Percentiles rank a stretch among this genome's conserved stretches.
These are phyloP conservation scores for Sclerotinia nivalis DNA, from an alignment of 2,329 filamentous ascomycete species.

Conservation along the genomic window DNA sequence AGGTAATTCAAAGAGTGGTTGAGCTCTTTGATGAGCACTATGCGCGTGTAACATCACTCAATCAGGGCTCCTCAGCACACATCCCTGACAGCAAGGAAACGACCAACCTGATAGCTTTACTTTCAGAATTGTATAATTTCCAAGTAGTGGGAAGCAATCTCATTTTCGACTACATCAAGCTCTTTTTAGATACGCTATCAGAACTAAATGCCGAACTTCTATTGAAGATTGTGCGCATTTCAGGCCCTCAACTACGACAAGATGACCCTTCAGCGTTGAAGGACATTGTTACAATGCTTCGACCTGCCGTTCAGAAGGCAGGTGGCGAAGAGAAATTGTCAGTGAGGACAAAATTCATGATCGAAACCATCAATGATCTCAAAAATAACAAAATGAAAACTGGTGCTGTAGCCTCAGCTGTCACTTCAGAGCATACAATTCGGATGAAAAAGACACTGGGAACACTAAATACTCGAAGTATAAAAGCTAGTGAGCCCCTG, in stretches of 20 bases:
- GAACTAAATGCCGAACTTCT: constrained; percentile 89
- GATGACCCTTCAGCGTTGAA: constrained; percentile 88
- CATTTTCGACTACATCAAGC: constrained; percentile 86
- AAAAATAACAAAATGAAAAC: constrained; percentile 92
- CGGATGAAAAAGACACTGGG: constrained; percentile 89
- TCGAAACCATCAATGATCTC: constrained; percentile 90
- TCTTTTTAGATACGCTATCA: constrained; percentile 72
- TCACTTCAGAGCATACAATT: constrained; percentile 78
- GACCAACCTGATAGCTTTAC: constrained; percentile 76
- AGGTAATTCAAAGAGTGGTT: constrained; percentile 77
- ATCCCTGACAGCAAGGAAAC: constrained; percentile 56
- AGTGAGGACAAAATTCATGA: constrained; percentile 93
- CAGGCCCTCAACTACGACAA: constrained; percentile 77
- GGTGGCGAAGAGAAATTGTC: constrained; percentile 74
- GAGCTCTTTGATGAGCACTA: constrained; percentile 72
- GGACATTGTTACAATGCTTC: constrained; percentile 80
- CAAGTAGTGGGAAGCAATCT: constrained; percentile 80
- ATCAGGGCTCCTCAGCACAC: constrained; percentile 36
- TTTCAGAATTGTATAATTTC: constrained; percentile 90
- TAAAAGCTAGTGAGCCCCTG: constrained; percentile 78
- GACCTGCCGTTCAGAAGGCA: constrained; percentile 66
- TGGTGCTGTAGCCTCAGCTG: constrained; percentile 65
- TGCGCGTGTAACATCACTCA: constrained; percentile 40
- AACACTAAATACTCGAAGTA: constrained; percentile 65
- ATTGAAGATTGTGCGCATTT: constrained; percentile 78